Evolutionary conservation across 192 early-diverging fungal species (phyloP).

Genomic region (Rhizophagus clarus): DNA sequence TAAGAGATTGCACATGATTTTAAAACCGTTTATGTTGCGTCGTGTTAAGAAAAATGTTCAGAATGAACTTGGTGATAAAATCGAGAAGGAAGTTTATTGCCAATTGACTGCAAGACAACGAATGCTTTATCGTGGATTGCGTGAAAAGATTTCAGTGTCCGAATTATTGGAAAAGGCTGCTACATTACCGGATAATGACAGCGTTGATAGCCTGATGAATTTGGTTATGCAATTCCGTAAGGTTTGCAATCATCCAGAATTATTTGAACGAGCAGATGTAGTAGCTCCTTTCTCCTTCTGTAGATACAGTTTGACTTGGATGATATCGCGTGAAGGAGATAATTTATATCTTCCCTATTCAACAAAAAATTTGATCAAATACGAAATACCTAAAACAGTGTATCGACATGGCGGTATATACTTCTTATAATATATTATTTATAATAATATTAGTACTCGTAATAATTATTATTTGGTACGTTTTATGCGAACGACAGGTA

Average conservation of each 20-base stretch:
- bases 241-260: constrained; percentile 86
- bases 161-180: constrained; percentile 74
- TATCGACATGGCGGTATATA: constrained; percentile 63
- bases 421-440: background rate
- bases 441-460: background rate
- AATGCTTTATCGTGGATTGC: constrained; percentile 71
- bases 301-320: constrained; percentile 58
- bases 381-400: constrained; percentile 65
- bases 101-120: constrained; percentile 75
- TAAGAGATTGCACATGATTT: constrained; percentile 83
- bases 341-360: constrained; percentile 61
- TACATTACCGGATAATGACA: constrained; percentile 65
- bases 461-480: background rate
- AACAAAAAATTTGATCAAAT: constrained; percentile 62
- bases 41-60: constrained; percentile 90
- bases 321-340: constrained; percentile 65
- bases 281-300: constrained; percentile 68
- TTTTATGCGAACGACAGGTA: constrained; percentile 26
- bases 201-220: constrained; percentile 85
- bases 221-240: constrained; percentile 94
- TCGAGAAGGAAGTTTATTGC: constrained; percentile 81
- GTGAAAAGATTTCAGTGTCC: constrained; percentile 76
- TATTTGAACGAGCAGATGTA: constrained; percentile 88
- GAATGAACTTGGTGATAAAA: constrained; percentile 90
- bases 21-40: constrained; percentile 95